Base-by-base conservation (phyloP, 331 rosid genomes). In the Rhamnella rubrinervis region DNA sequence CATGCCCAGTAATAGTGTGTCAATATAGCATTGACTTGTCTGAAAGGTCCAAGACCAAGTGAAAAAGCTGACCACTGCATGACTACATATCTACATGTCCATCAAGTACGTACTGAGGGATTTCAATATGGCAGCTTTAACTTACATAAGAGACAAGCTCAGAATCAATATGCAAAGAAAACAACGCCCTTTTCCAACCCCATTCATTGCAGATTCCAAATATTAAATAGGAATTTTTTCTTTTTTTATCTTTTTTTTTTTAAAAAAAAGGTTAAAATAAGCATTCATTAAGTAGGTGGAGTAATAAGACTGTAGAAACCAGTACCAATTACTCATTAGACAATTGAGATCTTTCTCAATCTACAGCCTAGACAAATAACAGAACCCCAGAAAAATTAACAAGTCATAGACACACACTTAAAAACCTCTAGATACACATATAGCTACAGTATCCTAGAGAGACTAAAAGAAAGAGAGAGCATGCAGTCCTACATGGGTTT, bases 291-390 rank as follows among this genome's bases (percentile, higher is more conserved):
- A 41, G 26, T 39, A 60, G 75, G 39, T 61, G 39, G 52, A 25
- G 71, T 57, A 60, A 61, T 28, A 66, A 50, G 70, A 26, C 50
- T 59, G 68, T 26, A 19, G 65, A 64, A 72, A 25, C 70, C 11
- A 17, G 37, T 57, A 39, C 47, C 40, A 18, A 59, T 68, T 59
- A 77, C 76, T 65, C 79, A 25, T 61, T 46, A 74, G 74, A 69
- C 77, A 77, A 77, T 65, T 58, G 57, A 72, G 78, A 72, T 76
- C 73, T 67, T 81, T 81, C 78, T 51, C 72, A 51, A 31, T 50
- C 15, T 25, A 62, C 23, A 14, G 15, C 40, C 60, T 62, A 68
- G 44, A 65, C 70, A 66, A 67, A 59, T 49, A 19, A 67, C 78
- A 56, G 56, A 66, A 55, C 53, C 53, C 77, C 47, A 67, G 68